A percentile compares a stretch with the other conserved stretches of the same genome.
These are phyloP conservation scores for Fusarium sororula DNA, from an alignment of 2,329 filamentous ascomycete genomes.

Conservation along the genomic window DNA sequence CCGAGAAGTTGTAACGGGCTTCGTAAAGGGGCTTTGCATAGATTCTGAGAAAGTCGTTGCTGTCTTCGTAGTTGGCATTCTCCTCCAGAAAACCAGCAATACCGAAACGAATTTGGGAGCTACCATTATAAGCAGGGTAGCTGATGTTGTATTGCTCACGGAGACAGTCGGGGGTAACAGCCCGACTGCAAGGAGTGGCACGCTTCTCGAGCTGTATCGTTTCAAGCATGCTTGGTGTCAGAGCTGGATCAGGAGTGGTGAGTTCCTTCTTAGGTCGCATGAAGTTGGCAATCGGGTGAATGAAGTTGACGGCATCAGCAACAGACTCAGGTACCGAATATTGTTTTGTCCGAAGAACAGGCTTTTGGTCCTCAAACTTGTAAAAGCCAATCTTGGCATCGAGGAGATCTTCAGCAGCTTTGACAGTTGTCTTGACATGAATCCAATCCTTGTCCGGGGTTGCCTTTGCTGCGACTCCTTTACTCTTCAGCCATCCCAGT, in stretches of 20 bases:
- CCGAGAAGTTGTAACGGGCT: slow-evolving; percentile 51
- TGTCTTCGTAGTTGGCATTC: slow-evolving; percentile 56
- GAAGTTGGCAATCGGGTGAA: slow-evolving; percentile 61
- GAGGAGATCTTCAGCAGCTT: slow-evolving; percentile 52
- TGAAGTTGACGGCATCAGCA: slow-evolving; percentile 52
- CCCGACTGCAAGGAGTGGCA: slow-evolving; percentile 44
- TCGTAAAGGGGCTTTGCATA: slow-evolving; percentile 50
- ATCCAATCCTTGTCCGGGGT: slow-evolving; percentile 53
- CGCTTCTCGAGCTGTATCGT: slow-evolving; percentile 28
- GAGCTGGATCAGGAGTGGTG: slow-evolving; percentile 24
- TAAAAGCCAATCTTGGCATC: slow-evolving; percentile 54
- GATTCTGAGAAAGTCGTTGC: slow-evolving; percentile 49
- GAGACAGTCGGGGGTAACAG: slow-evolving; percentile 54
- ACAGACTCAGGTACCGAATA: slow-evolving; percentile 57
- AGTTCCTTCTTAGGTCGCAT: slow-evolving; percentile 52
- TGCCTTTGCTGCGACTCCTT: slow-evolving; percentile 47
- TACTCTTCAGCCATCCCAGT: slow-evolving; percentile 52
- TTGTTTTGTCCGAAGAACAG: slow-evolving; percentile 54
- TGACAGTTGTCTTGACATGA: slow-evolving; percentile 53
- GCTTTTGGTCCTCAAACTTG: slow-evolving; percentile 48
- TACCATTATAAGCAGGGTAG: slow-evolving; percentile 43
- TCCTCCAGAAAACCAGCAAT: slow-evolving; percentile 62
- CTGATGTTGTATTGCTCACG: slow-evolving; percentile 57
- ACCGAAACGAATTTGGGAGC: slow-evolving; percentile 52
- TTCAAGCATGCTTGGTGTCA: slow-evolving; percentile 8